Base-by-base conservation (phyloP, 2,329 filamentous ascomycete species). In the Hymenotorrendiella dingleyae region DNA sequence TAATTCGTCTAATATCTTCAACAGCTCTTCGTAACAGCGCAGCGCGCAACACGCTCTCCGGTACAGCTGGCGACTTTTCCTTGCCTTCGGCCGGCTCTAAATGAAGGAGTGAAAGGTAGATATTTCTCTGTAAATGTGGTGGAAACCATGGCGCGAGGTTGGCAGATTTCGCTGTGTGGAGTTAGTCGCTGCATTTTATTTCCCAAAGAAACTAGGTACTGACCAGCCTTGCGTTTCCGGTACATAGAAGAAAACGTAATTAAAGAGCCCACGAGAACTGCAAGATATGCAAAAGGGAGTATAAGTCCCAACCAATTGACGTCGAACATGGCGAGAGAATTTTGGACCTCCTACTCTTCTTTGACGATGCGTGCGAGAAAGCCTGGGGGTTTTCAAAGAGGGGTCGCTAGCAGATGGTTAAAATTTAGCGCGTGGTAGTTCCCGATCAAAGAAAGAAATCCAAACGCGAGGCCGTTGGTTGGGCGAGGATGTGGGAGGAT, bases 111-210 rank as follows among this genome's bases (percentile, higher is more conserved):
- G 89, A 89, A 47, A 95, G 79, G 72, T 97, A 98, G 62, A 98
- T 80, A 66, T 98, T 90, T 66, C 91, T 86, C 67, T 93, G 86
- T 39, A 94, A 73, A 64, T 98, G 90, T 40, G 84, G 77, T 19
- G 84, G 82, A 67, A 98, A 98, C 91, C 93, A 98, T 55, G 91
- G 89, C 54, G 86, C 88, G 48, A 98, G 80, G 54, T 86, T 87
- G 41, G 87, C 84, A 57, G 85, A 84, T 69, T 88, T 80, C 53
- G 73, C 85, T 89, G 53, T 42, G 42, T 19, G 21, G 17, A 41
- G 45, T 54, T 46, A 57, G 43, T 45, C 41, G 40, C 47, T 54
- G 50, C 53, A 48, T 17, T 24, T 17, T 5, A 32, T 17, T 12
- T 6, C 6, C 9, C 6, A 9, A 10, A 11, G 9, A 10, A 20